These are phyloP conservation scores for Talaromyces wortmannii DNA, from an alignment of 495 filamentous ascomycete species.

Conservation along the genomic window DNA sequence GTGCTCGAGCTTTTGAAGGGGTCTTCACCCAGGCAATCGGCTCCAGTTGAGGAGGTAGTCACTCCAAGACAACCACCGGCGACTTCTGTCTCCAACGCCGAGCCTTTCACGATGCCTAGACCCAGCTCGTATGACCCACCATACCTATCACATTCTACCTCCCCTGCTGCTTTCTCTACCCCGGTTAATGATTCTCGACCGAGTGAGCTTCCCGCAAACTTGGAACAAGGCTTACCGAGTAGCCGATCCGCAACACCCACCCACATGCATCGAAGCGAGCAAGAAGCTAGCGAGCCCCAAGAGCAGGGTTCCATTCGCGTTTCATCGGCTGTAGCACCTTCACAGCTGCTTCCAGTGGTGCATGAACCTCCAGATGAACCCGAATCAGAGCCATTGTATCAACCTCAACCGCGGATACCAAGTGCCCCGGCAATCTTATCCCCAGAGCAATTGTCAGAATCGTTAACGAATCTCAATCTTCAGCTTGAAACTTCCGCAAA, in stretches of 20 bases:
- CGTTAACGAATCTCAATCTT: background rate
- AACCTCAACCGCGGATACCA: background rate
- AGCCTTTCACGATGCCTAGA: background rate
- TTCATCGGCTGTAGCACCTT: background rate
- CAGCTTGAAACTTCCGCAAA: background rate
- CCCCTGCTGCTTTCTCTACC: background rate
- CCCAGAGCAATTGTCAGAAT: background rate
- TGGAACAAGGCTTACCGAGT: slow-evolving; percentile 17
- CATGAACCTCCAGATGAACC: background rate
- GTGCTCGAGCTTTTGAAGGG: slow-evolving; percentile 5
- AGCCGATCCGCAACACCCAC: slow-evolving; percentile 20
- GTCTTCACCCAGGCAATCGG: background rate
- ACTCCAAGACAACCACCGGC: background rate
- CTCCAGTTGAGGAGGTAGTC: background rate
- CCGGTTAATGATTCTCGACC: background rate
- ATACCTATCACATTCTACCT: background rate
- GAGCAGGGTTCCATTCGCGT: background rate
- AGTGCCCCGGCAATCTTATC: background rate
- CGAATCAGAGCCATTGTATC: background rate
- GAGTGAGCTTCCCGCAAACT: slow-evolving; percentile 17
- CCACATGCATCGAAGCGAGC: slow-evolving; percentile 10
- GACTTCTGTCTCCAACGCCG: background rate
- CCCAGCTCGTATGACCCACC: background rate
- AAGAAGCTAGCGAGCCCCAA: background rate
- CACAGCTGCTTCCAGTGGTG: background rate